phyloP scores from a whole-genome alignment of 371 early-diverging fungal genomes.

The Mortierella sp. region DNA sequence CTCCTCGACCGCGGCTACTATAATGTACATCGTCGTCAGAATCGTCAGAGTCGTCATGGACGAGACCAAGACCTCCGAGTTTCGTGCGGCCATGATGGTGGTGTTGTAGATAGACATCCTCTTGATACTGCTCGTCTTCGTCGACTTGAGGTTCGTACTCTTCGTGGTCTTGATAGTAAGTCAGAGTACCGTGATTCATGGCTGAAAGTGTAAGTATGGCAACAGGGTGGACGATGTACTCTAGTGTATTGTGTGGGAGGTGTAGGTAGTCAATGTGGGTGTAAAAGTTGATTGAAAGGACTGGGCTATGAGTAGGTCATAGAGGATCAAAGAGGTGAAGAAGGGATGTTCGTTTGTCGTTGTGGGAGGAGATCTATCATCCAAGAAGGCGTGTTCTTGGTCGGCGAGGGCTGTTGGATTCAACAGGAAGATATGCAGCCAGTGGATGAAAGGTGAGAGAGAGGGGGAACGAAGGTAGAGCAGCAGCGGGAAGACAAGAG shows the following conservation, averaged over 20 bases:
- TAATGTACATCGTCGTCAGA: slow-evolving; percentile 26
- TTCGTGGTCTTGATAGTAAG: slow-evolving; percentile 34
- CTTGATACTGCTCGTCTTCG: slow-evolving; percentile 44
- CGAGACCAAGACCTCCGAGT: slow-evolving; percentile 25
- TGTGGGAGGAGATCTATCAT: too few relatives aligned
- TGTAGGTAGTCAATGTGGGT: too few relatives aligned
- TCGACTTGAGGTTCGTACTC: slow-evolving; percentile 27
- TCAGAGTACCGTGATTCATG: slow-evolving; percentile 20
- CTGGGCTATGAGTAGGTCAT: too few relatives aligned
- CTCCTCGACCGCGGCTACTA: neutral
- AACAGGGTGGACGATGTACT: neutral
- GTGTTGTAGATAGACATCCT: slow-evolving; percentile 33
- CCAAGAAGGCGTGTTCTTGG: too few relatives aligned
- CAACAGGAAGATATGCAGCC: neutral
- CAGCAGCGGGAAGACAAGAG: neutral
- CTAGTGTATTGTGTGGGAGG: neutral
- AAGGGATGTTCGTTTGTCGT: too few relatives aligned
- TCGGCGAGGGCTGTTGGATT: neutral
- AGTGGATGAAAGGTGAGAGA: neutral
- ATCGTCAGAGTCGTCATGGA: slow-evolving; percentile 40
- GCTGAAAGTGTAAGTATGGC: neutral
- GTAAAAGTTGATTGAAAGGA: too few relatives aligned
- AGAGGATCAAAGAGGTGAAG: too few relatives aligned
- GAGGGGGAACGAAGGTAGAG: neutral
- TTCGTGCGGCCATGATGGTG: slow-evolving; percentile 25